Evolutionary conservation across 2,329 filamentous ascomycete species (phyloP), one percentile per base, ranked within the genome.

Genomic region (Dothideomycetes sp.): DNA sequence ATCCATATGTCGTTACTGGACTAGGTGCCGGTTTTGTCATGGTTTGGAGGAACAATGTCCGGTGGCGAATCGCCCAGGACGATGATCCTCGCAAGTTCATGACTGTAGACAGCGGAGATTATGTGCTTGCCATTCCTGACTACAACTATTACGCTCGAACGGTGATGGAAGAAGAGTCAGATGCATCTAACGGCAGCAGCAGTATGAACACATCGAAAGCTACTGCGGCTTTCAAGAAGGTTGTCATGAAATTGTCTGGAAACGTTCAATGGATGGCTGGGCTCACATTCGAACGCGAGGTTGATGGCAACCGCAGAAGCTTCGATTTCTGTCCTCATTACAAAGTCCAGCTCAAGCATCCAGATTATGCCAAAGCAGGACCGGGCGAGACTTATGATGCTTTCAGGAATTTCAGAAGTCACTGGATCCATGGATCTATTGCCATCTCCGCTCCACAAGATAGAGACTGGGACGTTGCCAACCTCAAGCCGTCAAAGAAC

Each of bases 191-290:
- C 37, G 81, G 71, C 49, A 67, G 47, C 38, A 49, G 78, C 22
- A 66, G 74, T 2, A 76, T 72, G 36, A 74, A 76, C 11, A 81
- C 78, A 45, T 79, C 73, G 49, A 84, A 78, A 51, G 76, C 82
- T 24, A 78, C 82, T 2, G 83, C 87, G n/a, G 71, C 80, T 1
- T 98, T 98, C 71, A 94, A 94, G 62, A 98, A 98, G 63, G 91
- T 96, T 3, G 78, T 94, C 37, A 96, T 98, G 89, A 98, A 98
- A 63, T 71, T 98, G 10, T 96, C 91, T 3, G 91, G 91, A 11
- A 93, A 91, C 55, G 91, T 98, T 1, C 83, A 86, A 60, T 95
- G 87, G 84, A 74, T 89, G 55, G 80, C 84, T 11, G 93, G 91
- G 0, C 69, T 98, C 27, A 84, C 94, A 35, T 98, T 98, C 56